Base-by-base conservation (phyloP, 208 protist species). In the Crithidia fasciculata region DNA sequence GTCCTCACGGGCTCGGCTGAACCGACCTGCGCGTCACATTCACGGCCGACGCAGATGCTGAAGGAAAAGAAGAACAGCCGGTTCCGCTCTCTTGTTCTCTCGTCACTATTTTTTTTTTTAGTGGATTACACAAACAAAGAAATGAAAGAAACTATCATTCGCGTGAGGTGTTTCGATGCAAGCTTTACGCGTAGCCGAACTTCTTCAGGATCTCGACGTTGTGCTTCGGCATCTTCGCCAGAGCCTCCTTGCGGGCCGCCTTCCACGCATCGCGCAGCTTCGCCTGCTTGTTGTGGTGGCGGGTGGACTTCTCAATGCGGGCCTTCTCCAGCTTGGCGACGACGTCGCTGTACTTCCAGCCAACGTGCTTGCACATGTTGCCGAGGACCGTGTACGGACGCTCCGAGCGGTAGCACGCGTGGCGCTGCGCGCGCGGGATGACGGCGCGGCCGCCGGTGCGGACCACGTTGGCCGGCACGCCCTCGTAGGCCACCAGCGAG, bases 131-230 rank as follows among this genome's bases (percentile, higher is more conserved):
- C 63, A 64, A 53, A 67, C 60, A 71, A 36, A 28, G 45, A 72
- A 82, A 78, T 41, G 62, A 78, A 74, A 77, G 66, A 80, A 84
- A 72, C 43, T 36, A 56, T 59, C 58, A 65, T 37, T 36, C 43
- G 58, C 9, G 18, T n/a, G 39, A 66, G 45, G 56, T 54, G 68
- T 57, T 72, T 64, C 57, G 43, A 44, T 47, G 68, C 40, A 41
- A 6, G 18, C 39, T 65, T 90, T 89, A 95, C 72, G 92, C 87
- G 80, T 88, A 91, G 68, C 92, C 92, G 70, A 93, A 97, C 86
- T 97, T 97, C 83, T 93, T 93, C 72, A 95, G 86, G 60, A 95
- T 83, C 76, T 79, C 89, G 45, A 95, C 87, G 83, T 95, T 92
- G 66, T 93, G 83, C 83, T 90, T 89, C 50, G 84, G 82, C 84